These are phyloP conservation scores for Blastocystis sp. DNA, from an alignment of 352 stramenopile species.

Conservation along the genomic window DNA sequence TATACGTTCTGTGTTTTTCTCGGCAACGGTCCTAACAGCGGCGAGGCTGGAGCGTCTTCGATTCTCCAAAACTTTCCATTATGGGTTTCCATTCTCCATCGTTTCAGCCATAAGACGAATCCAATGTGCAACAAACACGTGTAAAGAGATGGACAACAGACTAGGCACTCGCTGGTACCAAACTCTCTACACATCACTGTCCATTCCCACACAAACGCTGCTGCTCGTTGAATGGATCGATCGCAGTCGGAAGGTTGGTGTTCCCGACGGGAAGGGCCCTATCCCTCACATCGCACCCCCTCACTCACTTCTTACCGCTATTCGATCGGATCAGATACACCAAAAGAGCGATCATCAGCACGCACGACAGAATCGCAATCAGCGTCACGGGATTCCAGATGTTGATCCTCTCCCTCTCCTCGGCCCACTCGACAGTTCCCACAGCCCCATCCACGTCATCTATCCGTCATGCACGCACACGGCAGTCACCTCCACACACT, in stretches of 20 bases:
- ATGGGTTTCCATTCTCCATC: background rate
- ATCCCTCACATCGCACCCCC: background rate
- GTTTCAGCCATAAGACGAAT: background rate
- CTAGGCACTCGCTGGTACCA: background rate
- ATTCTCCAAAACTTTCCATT: background rate
- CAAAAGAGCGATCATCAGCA: constrained; percentile 5
- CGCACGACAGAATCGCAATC: background rate
- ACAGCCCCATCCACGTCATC: background rate
- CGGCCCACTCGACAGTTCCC: constrained; percentile 2
- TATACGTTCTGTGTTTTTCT: constrained; percentile 65
- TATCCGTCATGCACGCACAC: background rate
- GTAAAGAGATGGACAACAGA: background rate
- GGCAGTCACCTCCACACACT: background rate
- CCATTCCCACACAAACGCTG: background rate
- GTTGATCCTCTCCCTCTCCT: background rate
- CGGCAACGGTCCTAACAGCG: background rate
- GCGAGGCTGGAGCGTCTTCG: background rate
- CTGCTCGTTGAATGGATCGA: constrained; percentile 6
- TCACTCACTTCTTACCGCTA: background rate
- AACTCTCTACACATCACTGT: background rate
- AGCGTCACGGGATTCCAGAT: background rate
- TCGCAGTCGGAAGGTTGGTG: background rate
- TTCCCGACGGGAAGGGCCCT: background rate
- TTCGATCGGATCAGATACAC: background rate
- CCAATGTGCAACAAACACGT: background rate